Conservation (phyloP, 345 rosid species). For the Rhodamnia argentea region DNA sequence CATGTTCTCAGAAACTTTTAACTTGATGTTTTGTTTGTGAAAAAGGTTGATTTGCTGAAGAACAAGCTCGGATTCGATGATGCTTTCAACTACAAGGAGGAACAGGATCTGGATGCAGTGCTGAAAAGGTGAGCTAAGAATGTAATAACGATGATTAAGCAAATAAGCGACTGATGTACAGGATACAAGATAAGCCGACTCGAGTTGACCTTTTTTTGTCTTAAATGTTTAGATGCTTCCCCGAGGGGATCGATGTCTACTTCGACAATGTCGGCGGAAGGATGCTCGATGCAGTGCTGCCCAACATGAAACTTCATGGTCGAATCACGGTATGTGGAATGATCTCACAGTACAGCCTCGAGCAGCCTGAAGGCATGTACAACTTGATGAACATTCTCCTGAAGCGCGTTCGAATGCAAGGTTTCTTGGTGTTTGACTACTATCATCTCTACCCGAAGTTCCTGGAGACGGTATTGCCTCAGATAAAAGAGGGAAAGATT, state of each 20-base stretch:
- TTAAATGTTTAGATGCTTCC: background rate
- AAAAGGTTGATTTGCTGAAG: constrained; percentile 54
- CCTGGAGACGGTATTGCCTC: too few relatives aligned
- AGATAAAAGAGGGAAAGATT: too few relatives aligned
- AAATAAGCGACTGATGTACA: background rate
- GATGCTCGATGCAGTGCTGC: constrained; percentile 15
- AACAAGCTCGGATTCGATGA: constrained; percentile 56
- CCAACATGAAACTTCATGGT: constrained; percentile 8
- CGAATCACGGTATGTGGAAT: constrained; percentile 11
- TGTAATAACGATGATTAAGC: background rate
- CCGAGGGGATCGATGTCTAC: background rate
- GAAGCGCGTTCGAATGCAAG: too few relatives aligned
- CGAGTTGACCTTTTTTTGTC: background rate
- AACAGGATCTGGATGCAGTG: constrained; percentile 33
- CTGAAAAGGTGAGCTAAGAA: constrained; percentile 31
- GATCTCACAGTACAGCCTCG: too few relatives aligned
- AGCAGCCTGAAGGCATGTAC: too few relatives aligned
- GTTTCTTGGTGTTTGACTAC: too few relatives aligned
- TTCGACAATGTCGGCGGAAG: background rate
- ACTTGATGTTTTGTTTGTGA: background rate
- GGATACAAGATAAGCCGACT: background rate
- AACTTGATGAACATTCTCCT: too few relatives aligned
- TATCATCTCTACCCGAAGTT: too few relatives aligned
- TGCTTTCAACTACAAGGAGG: constrained; percentile 75
- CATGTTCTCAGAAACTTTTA: background rate